phyloP scores from a whole-genome alignment of 176 grass and related monocot species.

The Poa annua region DNA sequence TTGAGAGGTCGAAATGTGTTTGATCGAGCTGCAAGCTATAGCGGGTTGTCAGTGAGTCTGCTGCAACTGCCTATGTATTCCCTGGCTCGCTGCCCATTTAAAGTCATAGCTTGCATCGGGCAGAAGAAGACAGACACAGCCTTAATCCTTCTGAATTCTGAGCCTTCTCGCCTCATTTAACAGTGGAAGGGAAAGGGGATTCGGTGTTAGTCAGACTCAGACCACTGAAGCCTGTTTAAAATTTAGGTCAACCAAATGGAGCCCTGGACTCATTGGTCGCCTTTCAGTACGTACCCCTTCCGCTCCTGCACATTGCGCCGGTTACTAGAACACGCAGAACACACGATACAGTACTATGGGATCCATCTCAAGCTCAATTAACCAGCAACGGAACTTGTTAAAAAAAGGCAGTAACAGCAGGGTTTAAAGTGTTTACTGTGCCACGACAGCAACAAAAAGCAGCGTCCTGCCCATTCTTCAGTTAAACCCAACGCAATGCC shows the following conservation, averaged over 20 bases:
- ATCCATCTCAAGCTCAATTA: not conserved
- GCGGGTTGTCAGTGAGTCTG: not conserved
- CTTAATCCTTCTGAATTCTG: conserved; percentile 16
- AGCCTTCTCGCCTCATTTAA: conserved; percentile 8
- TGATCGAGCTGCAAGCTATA: not conserved
- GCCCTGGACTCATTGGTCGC: not conserved
- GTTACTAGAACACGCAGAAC: not conserved
- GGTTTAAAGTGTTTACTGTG: not conserved
- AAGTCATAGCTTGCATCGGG: conserved; percentile 31
- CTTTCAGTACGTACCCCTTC: not conserved
- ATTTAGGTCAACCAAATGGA: conserved; percentile 2
- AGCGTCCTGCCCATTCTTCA: not conserved
- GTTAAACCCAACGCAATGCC: not conserved
- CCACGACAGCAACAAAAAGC: not conserved
- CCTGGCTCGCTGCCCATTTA: conserved; percentile 29
- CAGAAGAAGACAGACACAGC: not conserved
- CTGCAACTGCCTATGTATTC: conserved; percentile 13
- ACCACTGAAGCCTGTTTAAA: conserved; percentile 5
- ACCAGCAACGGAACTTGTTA: not conserved
- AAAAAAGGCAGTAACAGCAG: not conserved
- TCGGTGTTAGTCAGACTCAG: not conserved
- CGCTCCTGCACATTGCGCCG: not conserved
- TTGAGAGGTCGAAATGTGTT: not conserved
- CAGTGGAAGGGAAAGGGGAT: not conserved
- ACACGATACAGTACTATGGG: not conserved